These are phyloP conservation scores for Starmerella davenportii DNA, from an alignment of 805 yeast species.

Conservation along the genomic window DNA sequence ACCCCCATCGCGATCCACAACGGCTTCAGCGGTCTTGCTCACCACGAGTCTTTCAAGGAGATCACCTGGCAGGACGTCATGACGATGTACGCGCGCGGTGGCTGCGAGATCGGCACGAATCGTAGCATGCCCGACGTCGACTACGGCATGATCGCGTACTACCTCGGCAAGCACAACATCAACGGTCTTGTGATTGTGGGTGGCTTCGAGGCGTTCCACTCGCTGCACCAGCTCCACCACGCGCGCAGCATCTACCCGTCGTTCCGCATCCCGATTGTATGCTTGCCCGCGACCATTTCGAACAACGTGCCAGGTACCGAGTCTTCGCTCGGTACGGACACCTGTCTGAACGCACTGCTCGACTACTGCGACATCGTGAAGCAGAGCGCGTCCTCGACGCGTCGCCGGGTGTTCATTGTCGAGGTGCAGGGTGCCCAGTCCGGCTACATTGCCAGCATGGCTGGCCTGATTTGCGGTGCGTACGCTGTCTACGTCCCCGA, in stretches of 20 bases:
- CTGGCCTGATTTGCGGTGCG: conserved; percentile 78
- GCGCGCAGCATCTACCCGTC: conserved; percentile 71
- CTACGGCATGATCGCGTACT: conserved; percentile 78
- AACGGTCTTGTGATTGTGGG: conserved; percentile 87
- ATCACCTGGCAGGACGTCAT: conserved; percentile 73
- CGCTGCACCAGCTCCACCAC: conserved; percentile 62
- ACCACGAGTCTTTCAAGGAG: conserved; percentile 68
- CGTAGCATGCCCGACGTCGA: conserved; percentile 69
- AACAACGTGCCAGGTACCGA: conserved; percentile 99
- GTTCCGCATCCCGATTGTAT: conserved; percentile 83
- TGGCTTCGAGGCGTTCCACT: conserved; percentile 89
- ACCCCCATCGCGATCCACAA: conserved; percentile 77
- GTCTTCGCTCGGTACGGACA: conserved; percentile 85
- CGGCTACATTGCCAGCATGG: conserved; percentile 78
- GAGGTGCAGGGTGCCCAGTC: conserved; percentile 97
- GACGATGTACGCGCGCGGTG: conserved; percentile 78
- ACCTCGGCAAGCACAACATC: conserved; percentile 71
- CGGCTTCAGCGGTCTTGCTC: conserved; percentile 79
- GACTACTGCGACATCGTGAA: conserved; percentile 89
- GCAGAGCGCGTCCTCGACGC: conserved; percentile 84
- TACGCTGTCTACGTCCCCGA: conserved; percentile 85
- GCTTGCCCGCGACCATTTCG: conserved; percentile 88
- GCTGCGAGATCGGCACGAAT: conserved; percentile 94
- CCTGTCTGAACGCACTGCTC: conserved; percentile 81
- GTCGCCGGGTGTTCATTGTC: conserved; percentile 86